These are phyloP conservation scores for Pisolithus thermaeus DNA, from an alignment of 1,284 basidiomycete species.

Conservation along the genomic window DNA sequence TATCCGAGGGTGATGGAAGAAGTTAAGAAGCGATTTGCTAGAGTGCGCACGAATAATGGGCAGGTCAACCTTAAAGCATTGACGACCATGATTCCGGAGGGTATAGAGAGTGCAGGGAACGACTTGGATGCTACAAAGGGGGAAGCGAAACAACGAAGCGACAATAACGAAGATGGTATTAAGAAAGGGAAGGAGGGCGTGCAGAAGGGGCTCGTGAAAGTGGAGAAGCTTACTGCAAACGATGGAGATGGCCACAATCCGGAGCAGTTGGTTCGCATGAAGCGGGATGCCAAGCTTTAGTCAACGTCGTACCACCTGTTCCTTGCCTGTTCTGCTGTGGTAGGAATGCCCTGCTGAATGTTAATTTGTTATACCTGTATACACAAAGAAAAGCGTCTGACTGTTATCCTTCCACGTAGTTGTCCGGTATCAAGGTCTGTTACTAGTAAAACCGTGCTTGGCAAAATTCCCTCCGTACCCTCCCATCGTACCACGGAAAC, in stretches of 20 bases:
- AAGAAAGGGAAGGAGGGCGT: slow-evolving; percentile 4
- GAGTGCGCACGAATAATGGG: slow-evolving; percentile 1
- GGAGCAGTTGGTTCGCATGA: slow-evolving; percentile 8
- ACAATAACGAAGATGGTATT: slow-evolving; percentile 4
- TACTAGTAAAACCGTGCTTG: too few species aligned
- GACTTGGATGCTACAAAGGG: slow-evolving; percentile 5
- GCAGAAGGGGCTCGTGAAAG: slow-evolving; percentile 7
- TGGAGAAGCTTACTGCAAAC: slow-evolving; percentile 5
- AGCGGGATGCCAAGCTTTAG: slow-evolving; percentile 20
- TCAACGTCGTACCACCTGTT: background rate
- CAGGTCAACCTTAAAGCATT: slow-evolving; percentile 5
- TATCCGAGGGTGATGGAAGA: slow-evolving; percentile 13
- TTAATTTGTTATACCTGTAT: background rate
- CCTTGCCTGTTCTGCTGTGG: background rate
- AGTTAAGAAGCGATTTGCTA: slow-evolving; percentile 13
- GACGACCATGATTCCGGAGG: slow-evolving; percentile 1
- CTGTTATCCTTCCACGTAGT: too few species aligned
- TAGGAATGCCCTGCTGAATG: background rate
- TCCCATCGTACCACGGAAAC: too few species aligned
- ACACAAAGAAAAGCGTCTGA: too few species aligned
- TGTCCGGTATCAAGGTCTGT: too few species aligned
- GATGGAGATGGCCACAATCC: slow-evolving; percentile 6
- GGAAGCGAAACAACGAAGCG: background rate
- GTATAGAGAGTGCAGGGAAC: background rate
- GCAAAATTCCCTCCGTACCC: too few species aligned